Evolutionary conservation across 176 grass and related monocot genomes (phyloP).

Genomic region (Aegilops speltoides): DNA sequence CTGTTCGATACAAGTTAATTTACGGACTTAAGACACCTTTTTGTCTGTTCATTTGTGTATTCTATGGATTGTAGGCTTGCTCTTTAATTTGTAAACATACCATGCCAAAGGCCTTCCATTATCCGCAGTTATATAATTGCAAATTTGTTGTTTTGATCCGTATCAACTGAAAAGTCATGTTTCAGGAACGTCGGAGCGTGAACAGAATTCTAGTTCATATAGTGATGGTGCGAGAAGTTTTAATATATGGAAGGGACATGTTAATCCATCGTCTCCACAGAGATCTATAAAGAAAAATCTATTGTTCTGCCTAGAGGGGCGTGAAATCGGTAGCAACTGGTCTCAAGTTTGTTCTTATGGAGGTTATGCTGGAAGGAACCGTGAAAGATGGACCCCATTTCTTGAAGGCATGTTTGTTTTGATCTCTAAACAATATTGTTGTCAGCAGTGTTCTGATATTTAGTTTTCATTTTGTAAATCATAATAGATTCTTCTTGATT

Average conservation of each 20-base stretch:
- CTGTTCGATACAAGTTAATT: conserved; percentile 21
- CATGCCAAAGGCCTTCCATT: not conserved
- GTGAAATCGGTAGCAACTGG: conserved; percentile 82
- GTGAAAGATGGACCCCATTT: conserved; percentile 82
- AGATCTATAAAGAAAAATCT: conserved; percentile 66
- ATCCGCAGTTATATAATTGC: conserved; percentile 2
- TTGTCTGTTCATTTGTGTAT: conserved; percentile 6
- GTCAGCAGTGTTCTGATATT: conserved; percentile 2
- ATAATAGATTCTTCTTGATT: conserved; percentile 36
- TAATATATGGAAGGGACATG: conserved; percentile 88
- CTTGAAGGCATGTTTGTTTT: conserved; percentile 60
- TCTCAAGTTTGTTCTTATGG: conserved; percentile 45
- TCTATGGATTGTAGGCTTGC: not conserved
- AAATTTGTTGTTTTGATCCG: conserved; percentile 19
- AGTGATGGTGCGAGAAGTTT: conserved; percentile 41
- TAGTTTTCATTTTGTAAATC: conserved; percentile 14
- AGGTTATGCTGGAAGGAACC: conserved; percentile 69
- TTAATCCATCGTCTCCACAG: conserved; percentile 36
- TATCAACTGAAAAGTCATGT: conserved; percentile 30
- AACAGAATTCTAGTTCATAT: conserved; percentile 62
- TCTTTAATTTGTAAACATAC: not conserved
- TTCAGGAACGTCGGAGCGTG: conserved; percentile 41
- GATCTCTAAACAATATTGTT: conserved; percentile 18
- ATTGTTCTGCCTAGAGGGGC: conserved; percentile 70
- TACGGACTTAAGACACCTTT: not conserved